phyloP scores from a whole-genome alignment of 352 stramenopile genomes.

The Phytophthora megakarya region DNA sequence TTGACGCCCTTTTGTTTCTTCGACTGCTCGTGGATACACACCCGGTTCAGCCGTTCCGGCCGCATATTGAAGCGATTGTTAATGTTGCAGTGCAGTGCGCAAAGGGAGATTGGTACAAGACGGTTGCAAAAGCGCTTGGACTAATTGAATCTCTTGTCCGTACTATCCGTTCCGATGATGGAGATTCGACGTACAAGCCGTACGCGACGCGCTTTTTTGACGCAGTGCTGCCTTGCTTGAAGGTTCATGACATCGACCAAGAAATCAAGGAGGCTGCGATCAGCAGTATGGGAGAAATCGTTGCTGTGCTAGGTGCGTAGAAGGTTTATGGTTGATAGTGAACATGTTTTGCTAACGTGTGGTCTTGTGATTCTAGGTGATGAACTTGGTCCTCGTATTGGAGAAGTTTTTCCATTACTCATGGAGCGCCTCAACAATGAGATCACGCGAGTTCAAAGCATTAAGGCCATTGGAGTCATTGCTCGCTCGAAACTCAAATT shows the following conservation, averaged over 20 bases:
- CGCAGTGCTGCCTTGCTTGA: slow-evolving; percentile 94
- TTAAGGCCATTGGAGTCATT: slow-evolving; percentile 95
- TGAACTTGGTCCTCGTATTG: slow-evolving; percentile 77
- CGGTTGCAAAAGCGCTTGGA: slow-evolving; percentile 94
- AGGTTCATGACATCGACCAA: slow-evolving; percentile 97
- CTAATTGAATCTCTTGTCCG: slow-evolving; percentile 92
- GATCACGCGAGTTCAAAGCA: slow-evolving; percentile 96
- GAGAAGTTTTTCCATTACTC: slow-evolving; percentile 90
- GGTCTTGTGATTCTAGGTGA: slow-evolving; percentile 54
- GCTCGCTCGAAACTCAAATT: slow-evolving; percentile 85
- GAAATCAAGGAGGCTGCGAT: slow-evolving; percentile 99
- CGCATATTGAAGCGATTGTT: slow-evolving; percentile 84
- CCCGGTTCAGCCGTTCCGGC: slow-evolving; percentile 73
- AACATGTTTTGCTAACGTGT: slow-evolving; percentile 7
- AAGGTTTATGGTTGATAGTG: neutral
- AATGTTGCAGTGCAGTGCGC: slow-evolving; percentile 89
- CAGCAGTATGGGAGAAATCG: slow-evolving; percentile 89
- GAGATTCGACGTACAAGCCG: slow-evolving; percentile 44
- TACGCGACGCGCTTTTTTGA: slow-evolving; percentile 90
- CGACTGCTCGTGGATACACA: slow-evolving; percentile 93
- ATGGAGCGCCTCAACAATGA: slow-evolving; percentile 98
- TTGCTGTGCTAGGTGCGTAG: slow-evolving; percentile 68
- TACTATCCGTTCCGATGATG: slow-evolving; percentile 67
- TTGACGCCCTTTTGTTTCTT: slow-evolving; percentile 95
- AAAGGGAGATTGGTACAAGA: slow-evolving; percentile 99